A percentile compares a stretch with the other conserved stretches of the same genome.
These are phyloP conservation scores for Verticillium dahliae DNA, from an alignment of 2,329 filamentous ascomycete genomes.

Conservation along the genomic window DNA sequence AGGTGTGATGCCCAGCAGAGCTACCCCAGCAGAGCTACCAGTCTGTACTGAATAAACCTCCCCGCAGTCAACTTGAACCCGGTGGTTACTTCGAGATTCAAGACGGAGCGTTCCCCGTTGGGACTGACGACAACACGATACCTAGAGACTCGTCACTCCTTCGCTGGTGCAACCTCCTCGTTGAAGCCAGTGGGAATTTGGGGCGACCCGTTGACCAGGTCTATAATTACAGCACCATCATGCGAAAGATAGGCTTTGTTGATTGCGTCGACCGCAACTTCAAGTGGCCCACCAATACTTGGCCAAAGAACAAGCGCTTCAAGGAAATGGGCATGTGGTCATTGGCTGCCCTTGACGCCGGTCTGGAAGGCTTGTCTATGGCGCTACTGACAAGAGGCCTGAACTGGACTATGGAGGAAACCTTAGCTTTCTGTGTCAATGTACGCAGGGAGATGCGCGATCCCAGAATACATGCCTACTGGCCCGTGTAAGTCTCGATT, in stretches of 20 bases:
- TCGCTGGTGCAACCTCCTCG: constrained; percentile 1
- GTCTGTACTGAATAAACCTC: background rate
- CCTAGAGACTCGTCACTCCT: constrained; percentile 4
- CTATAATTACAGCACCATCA: constrained; percentile 25
- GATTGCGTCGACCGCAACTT: constrained; percentile 37
- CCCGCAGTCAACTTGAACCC: constrained; percentile 3
- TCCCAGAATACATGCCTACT: constrained; percentile 22
- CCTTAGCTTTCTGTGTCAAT: constrained; percentile 17
- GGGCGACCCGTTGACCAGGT: constrained; percentile 22
- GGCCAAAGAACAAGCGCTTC: constrained; percentile 37
- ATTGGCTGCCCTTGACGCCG: constrained; percentile 1
- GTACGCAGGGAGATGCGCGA: constrained; percentile 22
- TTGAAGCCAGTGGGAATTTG: constrained; percentile 6
- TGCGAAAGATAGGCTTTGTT: constrained; percentile 41
- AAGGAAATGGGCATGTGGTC: constrained; percentile 23
- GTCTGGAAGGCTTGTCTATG: constrained; percentile 23
- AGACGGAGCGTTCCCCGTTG: background rate
- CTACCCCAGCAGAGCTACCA: no score
- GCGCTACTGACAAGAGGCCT: constrained; percentile 23
- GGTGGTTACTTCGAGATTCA: constrained; percentile 9
- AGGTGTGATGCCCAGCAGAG: background rate
- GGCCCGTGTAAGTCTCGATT: constrained; percentile 19
- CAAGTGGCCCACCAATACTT: constrained; percentile 38
- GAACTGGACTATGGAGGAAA: constrained; percentile 21
- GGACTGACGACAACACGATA: constrained; percentile 32